These are phyloP conservation scores for Simmondsia chinensis DNA, from an alignment of 148 eudicot genomes.

Conservation along the genomic window DNA sequence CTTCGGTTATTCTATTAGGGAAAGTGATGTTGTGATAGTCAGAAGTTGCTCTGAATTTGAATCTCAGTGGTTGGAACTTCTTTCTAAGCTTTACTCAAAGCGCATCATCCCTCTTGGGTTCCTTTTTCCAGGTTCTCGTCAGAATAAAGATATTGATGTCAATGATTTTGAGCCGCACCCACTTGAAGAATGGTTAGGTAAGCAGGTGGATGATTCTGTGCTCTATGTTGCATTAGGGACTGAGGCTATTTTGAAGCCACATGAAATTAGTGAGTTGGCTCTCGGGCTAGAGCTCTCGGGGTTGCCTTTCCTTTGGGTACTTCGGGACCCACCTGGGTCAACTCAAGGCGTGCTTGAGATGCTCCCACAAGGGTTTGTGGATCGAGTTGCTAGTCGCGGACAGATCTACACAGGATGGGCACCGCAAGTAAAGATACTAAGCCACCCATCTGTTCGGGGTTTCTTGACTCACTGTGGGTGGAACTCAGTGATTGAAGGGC, in stretches of 20 bases:
- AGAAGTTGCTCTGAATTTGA: conserved; percentile 46
- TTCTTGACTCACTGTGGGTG: conserved; percentile 73
- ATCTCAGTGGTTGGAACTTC: conserved; percentile 38
- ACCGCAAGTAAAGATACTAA: conserved; percentile 51
- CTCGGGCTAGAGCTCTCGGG: conserved; percentile 50
- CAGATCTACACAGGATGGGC: conserved; percentile 44
- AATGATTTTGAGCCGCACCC: conserved; percentile 13
- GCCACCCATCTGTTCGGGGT: conserved; percentile 40
- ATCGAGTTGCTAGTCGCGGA: conserved; percentile 26
- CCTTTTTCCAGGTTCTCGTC: conserved; percentile 25
- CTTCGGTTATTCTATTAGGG: conserved; percentile 29
- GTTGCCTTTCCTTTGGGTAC: conserved; percentile 45
- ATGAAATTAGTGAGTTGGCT: conserved; percentile 37
- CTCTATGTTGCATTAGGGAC: conserved; percentile 64
- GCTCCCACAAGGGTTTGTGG: conserved; percentile 41
- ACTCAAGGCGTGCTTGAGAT: conserved; percentile 9
- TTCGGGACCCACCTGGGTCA: conserved; percentile 29
- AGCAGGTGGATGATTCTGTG: conserved; percentile 24
- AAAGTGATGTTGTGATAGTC: conserved; percentile 44
- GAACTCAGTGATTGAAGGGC: conserved; percentile 58
- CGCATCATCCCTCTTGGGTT: conserved; percentile 38
- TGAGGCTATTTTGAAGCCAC: conserved; percentile 36
- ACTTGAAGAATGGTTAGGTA: conserved; percentile 43
- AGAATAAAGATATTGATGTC: neutral
- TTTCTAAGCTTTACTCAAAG: conserved; percentile 39